Evolutionary conservation across 225 moss, liverwort and hornwort species (phyloP).

Genomic region (Thuidium tamariscinum): DNA sequence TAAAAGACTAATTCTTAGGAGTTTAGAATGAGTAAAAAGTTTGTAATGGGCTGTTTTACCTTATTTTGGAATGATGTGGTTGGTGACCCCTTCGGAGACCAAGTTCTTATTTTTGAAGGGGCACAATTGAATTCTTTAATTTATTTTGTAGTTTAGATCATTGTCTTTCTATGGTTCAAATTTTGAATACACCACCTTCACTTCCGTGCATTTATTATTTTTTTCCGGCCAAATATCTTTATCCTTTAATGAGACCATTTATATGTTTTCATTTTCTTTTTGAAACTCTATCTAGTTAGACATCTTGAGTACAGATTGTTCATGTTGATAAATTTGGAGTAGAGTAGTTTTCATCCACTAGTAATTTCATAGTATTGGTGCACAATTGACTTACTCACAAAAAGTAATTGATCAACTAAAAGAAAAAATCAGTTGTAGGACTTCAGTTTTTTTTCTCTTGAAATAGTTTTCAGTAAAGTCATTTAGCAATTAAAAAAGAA

Average conservation of each 20-base stretch:
- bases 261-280: not conserved
- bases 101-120: not conserved
- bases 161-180: not conserved
- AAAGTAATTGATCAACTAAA: no score
- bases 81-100: not conserved
- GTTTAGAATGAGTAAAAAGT: no score
- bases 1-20: no score
- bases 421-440: not conserved
- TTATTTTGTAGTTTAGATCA: not conserved
- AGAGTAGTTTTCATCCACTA: not conserved
- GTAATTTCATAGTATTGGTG: not conserved
- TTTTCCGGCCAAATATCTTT: no score
- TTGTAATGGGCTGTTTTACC: no score
- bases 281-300: no score
- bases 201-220: not conserved
- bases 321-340: not conserved
- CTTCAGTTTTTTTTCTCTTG: rapidly evolving
- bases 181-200: not conserved
- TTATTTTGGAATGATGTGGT: not conserved
- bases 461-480: not conserved
- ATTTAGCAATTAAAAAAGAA: not conserved
- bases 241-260: no score
- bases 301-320: not conserved
- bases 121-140: not conserved
- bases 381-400: not conserved